These are phyloP conservation scores for Ophiocordyceps camponoti-rufipedis DNA, from an alignment of 2,329 filamentous ascomycete species.

Conservation along the genomic window DNA sequence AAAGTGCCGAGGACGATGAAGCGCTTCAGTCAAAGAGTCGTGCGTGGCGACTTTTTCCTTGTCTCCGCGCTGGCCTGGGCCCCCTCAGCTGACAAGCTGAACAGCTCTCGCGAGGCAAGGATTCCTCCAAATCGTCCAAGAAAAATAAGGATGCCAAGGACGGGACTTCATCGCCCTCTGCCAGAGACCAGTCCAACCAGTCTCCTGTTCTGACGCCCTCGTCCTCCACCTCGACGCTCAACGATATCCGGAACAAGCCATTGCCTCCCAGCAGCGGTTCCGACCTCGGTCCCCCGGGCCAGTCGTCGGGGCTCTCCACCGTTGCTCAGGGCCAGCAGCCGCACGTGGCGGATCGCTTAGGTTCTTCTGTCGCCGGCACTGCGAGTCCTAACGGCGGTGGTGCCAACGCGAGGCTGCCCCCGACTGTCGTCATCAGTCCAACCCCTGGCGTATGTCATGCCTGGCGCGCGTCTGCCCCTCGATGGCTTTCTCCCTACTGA, in stretches of 20 bases:
- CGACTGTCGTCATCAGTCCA: conserved; percentile 86
- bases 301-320: conserved; percentile 20
- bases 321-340: conserved; percentile 14
- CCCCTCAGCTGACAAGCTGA: background rate
- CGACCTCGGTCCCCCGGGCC: conserved; percentile 22
- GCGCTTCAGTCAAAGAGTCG: conserved; percentile 85
- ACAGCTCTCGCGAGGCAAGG: conserved; percentile 85
- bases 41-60: conserved; percentile 3
- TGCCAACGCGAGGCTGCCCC: conserved; percentile 35
- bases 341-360: conserved; percentile 23
- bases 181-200: conserved; percentile 34
- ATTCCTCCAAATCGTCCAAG: conserved; percentile 64
- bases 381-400: conserved; percentile 18
- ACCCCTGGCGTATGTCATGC: conserved; percentile 59
- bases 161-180: conserved; percentile 64
- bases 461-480: background rate
- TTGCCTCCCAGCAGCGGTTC: conserved; percentile 37
- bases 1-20: conserved; percentile 37
- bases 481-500: background rate
- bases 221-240: conserved; percentile 74
- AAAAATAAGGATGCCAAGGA: conserved; percentile 56
- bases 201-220: conserved; percentile 59
- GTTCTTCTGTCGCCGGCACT: conserved; percentile 11
- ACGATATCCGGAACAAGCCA: conserved; percentile 72
- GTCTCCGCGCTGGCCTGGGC: background rate